Evolutionary conservation across 176 grass and related monocot species (phyloP), one percentile per base, ranked within the genome.

Genomic region (Avena insularis): DNA sequence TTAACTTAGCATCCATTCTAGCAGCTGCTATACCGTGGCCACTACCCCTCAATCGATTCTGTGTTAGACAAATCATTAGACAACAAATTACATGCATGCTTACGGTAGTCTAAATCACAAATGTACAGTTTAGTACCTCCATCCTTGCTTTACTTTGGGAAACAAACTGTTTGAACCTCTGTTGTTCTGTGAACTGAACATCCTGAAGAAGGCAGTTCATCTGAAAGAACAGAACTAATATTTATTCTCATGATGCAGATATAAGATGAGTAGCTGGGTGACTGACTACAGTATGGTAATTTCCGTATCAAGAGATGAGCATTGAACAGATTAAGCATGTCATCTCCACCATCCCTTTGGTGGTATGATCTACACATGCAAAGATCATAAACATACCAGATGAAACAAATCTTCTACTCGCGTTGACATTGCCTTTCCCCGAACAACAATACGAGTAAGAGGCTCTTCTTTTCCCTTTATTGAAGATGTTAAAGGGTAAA

Each of bases 91-190:
- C 51, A 80, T 79, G 11, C 71, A 86, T 84, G 75, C 21, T 60
- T 85, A 64, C 76, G 78, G 62, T 25, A 31, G 35, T 85, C 19
- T 56, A 75, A 53, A 85, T 50, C n/a, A 48, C 9, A 69, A 47
- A 38, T 21, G 67, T 88, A 57, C 17, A 84, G 79, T 62, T 77
- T 78, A 79, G 40, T 96, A 99, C 97, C 97, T 99, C 97, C 97
- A 94, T 96, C 87, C 92, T 92, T 77, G 97, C 90, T 96, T 91
- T 96, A 88, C 97, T 99, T 90, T 96, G 97, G 71, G 83, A 96
- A 94, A 99, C 97, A 90, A 99, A 99, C 83, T 99, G 97, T 82
- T 93, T 99, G 88, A 99, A 99, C 53, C 97, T 91, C 70, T 94
- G 94, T 53, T 94, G 94, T 79, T 99, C 94, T 72, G 92, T 99